A percentile compares a stretch with the other conserved stretches of the same genome.
Conservation (phyloP, 805 yeast genomes). For the Pichia phayaonensis region DNA sequence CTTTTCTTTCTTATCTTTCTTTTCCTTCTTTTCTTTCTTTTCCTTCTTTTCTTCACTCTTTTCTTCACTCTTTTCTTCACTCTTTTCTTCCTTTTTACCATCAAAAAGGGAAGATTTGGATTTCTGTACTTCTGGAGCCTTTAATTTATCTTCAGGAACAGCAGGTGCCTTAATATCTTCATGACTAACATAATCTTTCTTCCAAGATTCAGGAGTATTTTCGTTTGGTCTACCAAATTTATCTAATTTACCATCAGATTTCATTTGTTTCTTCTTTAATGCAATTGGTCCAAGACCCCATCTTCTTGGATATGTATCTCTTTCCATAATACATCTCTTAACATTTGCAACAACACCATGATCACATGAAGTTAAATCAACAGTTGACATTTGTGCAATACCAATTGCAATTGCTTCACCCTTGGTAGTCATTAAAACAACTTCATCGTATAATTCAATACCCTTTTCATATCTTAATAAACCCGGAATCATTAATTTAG, state of each 20-base stretch:
- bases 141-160: conserved; percentile 45
- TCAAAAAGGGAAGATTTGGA: conserved; percentile 42
- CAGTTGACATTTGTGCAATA: conserved; percentile 98
- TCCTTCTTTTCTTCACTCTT: conserved; percentile 42
- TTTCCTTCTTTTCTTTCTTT: conserved; percentile 22
- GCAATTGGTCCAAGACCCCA: conserved; percentile 99
- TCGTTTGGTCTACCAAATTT: conserved; percentile 91
- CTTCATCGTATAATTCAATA: conserved; percentile 94
- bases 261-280: conserved; percentile 95
- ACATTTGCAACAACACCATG: conserved; percentile 98
- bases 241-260: conserved; percentile 95
- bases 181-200: conserved; percentile 70
- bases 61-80: conserved; percentile 19
- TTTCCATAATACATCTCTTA: conserved; percentile 98
- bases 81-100: conserved; percentile 19
- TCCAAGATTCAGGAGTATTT: conserved; percentile 91
- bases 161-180: conserved; percentile 55
- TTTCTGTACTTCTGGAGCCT: conserved; percentile 30
- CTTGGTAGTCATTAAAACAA: conserved; percentile 94
- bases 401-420: conserved; percentile 99
- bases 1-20: conserved; percentile 37
- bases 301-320: conserved; percentile 98
- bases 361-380: conserved; percentile 92
- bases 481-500: conserved; percentile 98
- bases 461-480: conserved; percentile 95